phyloP scores from a whole-genome alignment of 495 filamentous ascomycete species.

The Oidiodendron maius region DNA sequence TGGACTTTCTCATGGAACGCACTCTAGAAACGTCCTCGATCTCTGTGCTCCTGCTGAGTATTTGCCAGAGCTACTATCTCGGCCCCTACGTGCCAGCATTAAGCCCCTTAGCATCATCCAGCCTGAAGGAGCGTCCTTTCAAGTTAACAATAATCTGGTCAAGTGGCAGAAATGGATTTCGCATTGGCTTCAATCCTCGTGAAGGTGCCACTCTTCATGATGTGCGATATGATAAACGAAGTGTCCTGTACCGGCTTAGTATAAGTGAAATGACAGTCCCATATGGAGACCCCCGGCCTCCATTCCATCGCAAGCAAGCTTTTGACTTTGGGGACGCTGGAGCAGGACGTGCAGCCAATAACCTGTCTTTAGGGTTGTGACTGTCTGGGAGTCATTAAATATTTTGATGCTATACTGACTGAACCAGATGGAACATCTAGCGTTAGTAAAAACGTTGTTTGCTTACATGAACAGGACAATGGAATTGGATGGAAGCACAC shows the following conservation, averaged over 20 bases:
- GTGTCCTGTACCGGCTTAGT: slow-evolving; percentile 60
- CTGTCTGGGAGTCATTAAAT: slow-evolving; percentile 59
- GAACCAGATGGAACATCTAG: slow-evolving; percentile 46
- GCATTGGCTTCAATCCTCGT: slow-evolving; percentile 57
- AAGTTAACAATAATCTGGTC: slow-evolving; percentile 43
- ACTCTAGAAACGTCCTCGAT: slow-evolving; percentile 44
- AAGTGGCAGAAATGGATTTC: slow-evolving; percentile 67
- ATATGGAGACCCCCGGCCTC: slow-evolving; percentile 55
- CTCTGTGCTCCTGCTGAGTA: slow-evolving; percentile 46
- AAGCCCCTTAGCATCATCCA: slow-evolving; percentile 73
- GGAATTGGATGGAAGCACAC: slow-evolving; percentile 63
- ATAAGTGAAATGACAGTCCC: slow-evolving; percentile 73
- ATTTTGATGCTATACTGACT: slow-evolving; percentile 51
- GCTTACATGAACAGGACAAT: slow-evolving; percentile 62
- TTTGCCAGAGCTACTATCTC: slow-evolving; percentile 61
- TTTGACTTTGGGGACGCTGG: slow-evolving; percentile 69
- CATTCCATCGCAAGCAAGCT: slow-evolving; percentile 62
- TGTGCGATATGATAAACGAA: slow-evolving; percentile 61
- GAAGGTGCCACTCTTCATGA: slow-evolving; percentile 60
- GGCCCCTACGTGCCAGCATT: slow-evolving; percentile 56
- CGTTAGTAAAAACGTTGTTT: slow-evolving; percentile 51
- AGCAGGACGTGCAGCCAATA: slow-evolving; percentile 59
- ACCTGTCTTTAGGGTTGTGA: slow-evolving; percentile 61
- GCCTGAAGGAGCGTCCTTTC: slow-evolving; percentile 70
- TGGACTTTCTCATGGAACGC: slow-evolving; percentile 33